Evolutionary conservation across 129 eudicot species (phyloP).

Genomic region (Saussurea involucrata): DNA sequence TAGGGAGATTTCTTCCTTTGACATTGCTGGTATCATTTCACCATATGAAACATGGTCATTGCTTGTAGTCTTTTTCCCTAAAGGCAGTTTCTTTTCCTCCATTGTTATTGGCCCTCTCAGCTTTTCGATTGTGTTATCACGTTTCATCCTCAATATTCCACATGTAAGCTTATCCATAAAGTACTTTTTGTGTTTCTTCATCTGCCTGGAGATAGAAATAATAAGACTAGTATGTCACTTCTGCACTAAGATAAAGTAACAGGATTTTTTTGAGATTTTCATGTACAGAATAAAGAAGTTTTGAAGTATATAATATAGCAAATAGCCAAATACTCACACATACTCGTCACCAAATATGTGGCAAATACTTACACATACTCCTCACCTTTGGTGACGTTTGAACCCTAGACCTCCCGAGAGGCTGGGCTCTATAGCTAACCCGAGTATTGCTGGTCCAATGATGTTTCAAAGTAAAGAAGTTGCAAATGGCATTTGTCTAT

Average conservation of each 20-base stretch:
- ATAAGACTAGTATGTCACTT: not conserved
- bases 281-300: not conserved
- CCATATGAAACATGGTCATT: slow-evolving; percentile 48
- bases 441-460: not conserved
- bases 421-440: not conserved
- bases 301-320: not conserved
- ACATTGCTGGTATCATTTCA: slow-evolving; percentile 66
- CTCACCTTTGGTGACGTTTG: not conserved
- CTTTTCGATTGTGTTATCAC: slow-evolving; percentile 42
- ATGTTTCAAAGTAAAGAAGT: not conserved
- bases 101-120: slow-evolving; percentile 51
- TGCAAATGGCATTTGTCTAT: not conserved
- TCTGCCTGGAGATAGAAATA: slow-evolving; percentile 41
- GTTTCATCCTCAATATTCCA: slow-evolving; percentile 59
- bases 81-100: slow-evolving; percentile 18
- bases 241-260: not conserved
- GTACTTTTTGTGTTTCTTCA: slow-evolving; percentile 74
- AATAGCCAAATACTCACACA: not conserved
- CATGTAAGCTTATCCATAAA: slow-evolving; percentile 63
- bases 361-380: not conserved
- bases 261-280: not conserved
- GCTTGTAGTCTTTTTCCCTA: slow-evolving; percentile 24
- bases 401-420: not conserved
- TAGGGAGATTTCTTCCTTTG: slow-evolving; percentile 33
- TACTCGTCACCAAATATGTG: too few relatives aligned